Percentiles rank a stretch among this genome's conserved stretches.
Conservation (phyloP, 208 protist genomes). For the Trypanosoma platydactyli region DNA sequence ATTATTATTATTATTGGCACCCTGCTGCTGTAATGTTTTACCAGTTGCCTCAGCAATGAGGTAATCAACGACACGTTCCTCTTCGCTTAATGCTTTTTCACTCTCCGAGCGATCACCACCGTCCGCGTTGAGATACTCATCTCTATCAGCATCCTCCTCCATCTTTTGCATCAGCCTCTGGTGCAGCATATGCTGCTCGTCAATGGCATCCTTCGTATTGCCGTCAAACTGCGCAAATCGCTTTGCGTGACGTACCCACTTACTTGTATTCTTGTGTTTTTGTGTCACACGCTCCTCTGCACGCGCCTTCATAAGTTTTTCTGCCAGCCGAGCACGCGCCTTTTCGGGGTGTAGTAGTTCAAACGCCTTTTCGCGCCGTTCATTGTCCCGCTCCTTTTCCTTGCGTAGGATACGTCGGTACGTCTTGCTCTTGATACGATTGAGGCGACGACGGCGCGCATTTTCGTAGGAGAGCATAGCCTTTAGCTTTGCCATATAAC, state of each 20-base stretch:
- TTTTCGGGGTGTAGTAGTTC: slow-evolving; percentile 88
- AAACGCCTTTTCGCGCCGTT: slow-evolving; percentile 78
- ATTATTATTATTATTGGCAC: background rate
- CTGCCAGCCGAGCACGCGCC: slow-evolving; percentile 66
- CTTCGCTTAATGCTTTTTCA: slow-evolving; percentile 58
- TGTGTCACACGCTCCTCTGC: slow-evolving; percentile 88
- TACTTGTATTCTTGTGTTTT: slow-evolving; percentile 92
- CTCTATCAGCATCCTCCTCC: slow-evolving; percentile 83
- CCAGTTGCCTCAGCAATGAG: slow-evolving; percentile 44
- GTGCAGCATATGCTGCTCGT: slow-evolving; percentile 83
- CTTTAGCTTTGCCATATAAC: slow-evolving; percentile 90
- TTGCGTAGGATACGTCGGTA: slow-evolving; percentile 91
- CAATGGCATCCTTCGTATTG: slow-evolving; percentile 83
- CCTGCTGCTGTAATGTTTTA: slow-evolving; percentile 16
- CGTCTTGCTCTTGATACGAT: slow-evolving; percentile 93
- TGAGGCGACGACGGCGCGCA: slow-evolving; percentile 80
- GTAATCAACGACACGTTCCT: slow-evolving; percentile 84
- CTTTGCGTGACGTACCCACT: slow-evolving; percentile 91
- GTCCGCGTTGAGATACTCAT: slow-evolving; percentile 62
- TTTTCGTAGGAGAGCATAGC: slow-evolving; percentile 89
- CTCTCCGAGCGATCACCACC: slow-evolving; percentile 27
- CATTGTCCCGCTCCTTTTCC: slow-evolving; percentile 88
- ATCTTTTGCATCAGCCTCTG: slow-evolving; percentile 90
- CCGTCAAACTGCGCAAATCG: slow-evolving; percentile 77
- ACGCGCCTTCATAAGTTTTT: slow-evolving; percentile 79